phyloP scores from a whole-genome alignment of 352 stramenopile species.

The Phytophthora meadii region DNA sequence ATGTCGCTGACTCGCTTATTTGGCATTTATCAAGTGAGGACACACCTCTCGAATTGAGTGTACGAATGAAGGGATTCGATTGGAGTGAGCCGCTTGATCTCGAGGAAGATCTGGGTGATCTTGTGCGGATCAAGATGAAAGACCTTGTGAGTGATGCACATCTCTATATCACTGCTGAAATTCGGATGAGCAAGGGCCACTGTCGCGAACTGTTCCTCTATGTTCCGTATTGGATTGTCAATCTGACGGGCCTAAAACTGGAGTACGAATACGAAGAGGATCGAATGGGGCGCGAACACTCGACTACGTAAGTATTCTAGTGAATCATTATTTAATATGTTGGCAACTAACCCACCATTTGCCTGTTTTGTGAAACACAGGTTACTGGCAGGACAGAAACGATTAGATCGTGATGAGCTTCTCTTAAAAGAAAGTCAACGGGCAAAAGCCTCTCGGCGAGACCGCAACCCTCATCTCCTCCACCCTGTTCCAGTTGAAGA shows the following conservation, averaged over 20 bases:
- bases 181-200: constrained; percentile 53
- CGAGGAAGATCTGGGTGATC: constrained; percentile 53
- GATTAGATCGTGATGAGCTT: constrained; percentile 78
- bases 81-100: constrained; percentile 82
- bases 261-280: constrained; percentile 88
- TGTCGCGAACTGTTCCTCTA: constrained; percentile 84
- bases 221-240: constrained; percentile 91
- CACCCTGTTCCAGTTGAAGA: constrained; percentile 38
- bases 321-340: not conserved
- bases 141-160: constrained; percentile 78
- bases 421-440: constrained; percentile 74
- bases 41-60: constrained; percentile 75
- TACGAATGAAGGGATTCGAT: constrained; percentile 87
- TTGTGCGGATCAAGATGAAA: constrained; percentile 79
- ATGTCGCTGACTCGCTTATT: constrained; percentile 77
- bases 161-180: constrained; percentile 77
- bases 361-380: constrained; percentile 28
- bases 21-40: constrained; percentile 87
- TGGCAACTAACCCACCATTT: constrained; percentile 13
- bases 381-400: constrained; percentile 77
- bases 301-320: constrained; percentile 52
- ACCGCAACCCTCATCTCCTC: constrained; percentile 70
- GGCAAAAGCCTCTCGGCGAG: constrained; percentile 37
- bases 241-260: constrained; percentile 82
- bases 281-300: constrained; percentile 69